Percentiles rank a stretch among this genome's conserved stretches.
Evolutionary conservation across 23 red algal genomes (phyloP).

Genomic region (Agarophyton chilense): DNA sequence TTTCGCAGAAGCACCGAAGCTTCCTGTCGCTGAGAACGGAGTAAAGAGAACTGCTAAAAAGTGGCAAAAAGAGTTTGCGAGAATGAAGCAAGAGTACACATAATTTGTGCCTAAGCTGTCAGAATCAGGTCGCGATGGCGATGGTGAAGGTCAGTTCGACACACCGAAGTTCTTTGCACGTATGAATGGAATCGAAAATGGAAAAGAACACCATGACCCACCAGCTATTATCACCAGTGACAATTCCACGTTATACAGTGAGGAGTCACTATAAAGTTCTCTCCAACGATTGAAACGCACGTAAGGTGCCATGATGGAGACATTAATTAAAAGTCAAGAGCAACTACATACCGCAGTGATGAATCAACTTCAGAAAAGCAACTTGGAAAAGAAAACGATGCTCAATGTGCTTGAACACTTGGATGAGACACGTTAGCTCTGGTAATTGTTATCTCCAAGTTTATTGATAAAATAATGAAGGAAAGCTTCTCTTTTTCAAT

Average conservation of each 20-base stretch:
- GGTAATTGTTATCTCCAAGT: not conserved
- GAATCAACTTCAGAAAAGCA: not conserved
- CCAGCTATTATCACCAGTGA: not conserved
- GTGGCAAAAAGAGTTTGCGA: constrained; percentile 19
- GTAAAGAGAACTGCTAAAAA: constrained; percentile 1
- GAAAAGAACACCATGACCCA: constrained; percentile 18
- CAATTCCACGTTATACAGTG: not conserved
- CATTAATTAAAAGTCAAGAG: not conserved
- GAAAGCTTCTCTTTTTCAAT: constrained; percentile 17
- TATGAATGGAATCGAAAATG: constrained; percentile 2
- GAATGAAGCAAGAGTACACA: not conserved
- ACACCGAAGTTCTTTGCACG: constrained; percentile 6
- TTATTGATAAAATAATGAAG: constrained; percentile 4
- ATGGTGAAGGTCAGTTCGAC: not conserved
- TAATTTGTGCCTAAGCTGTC: not conserved
- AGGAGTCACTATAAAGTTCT: not conserved
- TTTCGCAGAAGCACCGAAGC: constrained; percentile 15
- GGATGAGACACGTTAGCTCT: not conserved
- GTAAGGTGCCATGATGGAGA: not conserved
- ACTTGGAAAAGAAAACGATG: not conserved
- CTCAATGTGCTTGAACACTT: not conserved
- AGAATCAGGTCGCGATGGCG: constrained; percentile 47
- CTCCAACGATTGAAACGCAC: not conserved
- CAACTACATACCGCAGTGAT: not conserved
- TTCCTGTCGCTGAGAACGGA: not conserved